Conservation (phyloP, 164 flowering plant species). For the Liquidambar formosana region DNA sequence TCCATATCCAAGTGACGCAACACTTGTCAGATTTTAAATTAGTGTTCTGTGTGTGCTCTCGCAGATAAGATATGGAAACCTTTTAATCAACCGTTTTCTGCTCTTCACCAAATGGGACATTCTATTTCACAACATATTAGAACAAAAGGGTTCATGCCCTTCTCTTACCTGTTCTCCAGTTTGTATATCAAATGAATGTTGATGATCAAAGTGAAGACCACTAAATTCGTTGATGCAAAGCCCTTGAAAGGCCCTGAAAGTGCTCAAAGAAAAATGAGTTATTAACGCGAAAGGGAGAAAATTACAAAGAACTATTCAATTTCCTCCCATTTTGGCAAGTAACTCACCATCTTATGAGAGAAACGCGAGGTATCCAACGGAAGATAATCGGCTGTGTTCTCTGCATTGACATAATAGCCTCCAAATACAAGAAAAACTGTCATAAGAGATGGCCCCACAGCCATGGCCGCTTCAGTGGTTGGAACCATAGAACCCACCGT, state of each 20-base stretch:
- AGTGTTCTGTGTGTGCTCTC: neutral
- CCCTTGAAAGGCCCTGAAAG: constrained; percentile 94
- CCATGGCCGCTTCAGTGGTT: constrained; percentile 95
- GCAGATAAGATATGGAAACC: neutral
- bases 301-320: too few species aligned
- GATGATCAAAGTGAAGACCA: constrained; percentile 83
- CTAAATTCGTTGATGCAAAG: constrained; percentile 93
- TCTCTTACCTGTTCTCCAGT: constrained; percentile 89
- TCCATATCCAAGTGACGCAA: too few species aligned
- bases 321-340: neutral
- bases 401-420: constrained; percentile 90
- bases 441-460: constrained; percentile 98
- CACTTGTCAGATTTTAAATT: too few species aligned
- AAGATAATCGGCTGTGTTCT: constrained; percentile 87
- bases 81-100: neutral
- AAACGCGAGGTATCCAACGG: constrained; percentile 92
- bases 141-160: neutral
- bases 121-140: neutral
- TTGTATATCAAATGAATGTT: constrained; percentile 71
- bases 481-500: constrained; percentile 99
- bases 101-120: neutral
- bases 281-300: neutral
- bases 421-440: constrained; percentile 99
- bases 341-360: constrained; percentile 88
- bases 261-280: neutral